Conservation (phyloP, 495 filamentous ascomycete species). For the Neurospora sp. region DNA sequence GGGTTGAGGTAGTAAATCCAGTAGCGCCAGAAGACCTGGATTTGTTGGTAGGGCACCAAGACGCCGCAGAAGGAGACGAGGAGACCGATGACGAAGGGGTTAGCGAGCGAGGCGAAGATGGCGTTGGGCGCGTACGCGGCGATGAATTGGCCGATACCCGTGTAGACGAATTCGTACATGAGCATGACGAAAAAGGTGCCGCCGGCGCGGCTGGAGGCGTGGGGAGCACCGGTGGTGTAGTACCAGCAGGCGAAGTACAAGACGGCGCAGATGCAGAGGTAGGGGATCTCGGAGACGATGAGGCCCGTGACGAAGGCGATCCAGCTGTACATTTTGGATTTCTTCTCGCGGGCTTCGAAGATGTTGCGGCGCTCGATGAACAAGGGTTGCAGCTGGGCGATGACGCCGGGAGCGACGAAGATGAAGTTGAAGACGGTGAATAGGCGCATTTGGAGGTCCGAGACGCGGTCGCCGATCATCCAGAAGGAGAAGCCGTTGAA, state of each 20-base stretch:
- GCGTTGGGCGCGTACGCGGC: conserved; percentile 41
- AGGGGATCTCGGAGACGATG: conserved; percentile 50
- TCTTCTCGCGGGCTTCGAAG: conserved; percentile 61
- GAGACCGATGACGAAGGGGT: conserved; percentile 38
- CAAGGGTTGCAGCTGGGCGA: conserved; percentile 55
- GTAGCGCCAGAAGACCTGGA: conserved; percentile 38
- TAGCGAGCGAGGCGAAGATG: conserved; percentile 43
- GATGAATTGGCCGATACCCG: conserved; percentile 37
- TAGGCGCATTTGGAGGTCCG: conserved; percentile 65
- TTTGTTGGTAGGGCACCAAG: conserved; percentile 39
- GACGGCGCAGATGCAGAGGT: conserved; percentile 41
- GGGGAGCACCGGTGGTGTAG: conserved; percentile 44
- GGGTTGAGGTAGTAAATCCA: conserved; percentile 46
- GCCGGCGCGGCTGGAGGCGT: conserved; percentile 30
- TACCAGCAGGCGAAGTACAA: conserved; percentile 52
- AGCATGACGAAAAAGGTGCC: conserved; percentile 34
- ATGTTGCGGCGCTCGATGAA: conserved; percentile 59
- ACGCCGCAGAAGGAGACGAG: conserved; percentile 46
- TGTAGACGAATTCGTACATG: conserved; percentile 38
- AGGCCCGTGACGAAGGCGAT: conserved; percentile 40
- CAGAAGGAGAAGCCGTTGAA: conserved; percentile 77
- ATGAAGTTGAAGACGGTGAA: conserved; percentile 63
- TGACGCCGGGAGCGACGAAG: conserved; percentile 35
- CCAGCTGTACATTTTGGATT: conserved; percentile 69
- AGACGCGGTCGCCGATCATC: conserved; percentile 48